These are phyloP conservation scores for Pascua sp. DNA, from an alignment of 1,284 basidiomycete genomes.

Conservation along the genomic window DNA sequence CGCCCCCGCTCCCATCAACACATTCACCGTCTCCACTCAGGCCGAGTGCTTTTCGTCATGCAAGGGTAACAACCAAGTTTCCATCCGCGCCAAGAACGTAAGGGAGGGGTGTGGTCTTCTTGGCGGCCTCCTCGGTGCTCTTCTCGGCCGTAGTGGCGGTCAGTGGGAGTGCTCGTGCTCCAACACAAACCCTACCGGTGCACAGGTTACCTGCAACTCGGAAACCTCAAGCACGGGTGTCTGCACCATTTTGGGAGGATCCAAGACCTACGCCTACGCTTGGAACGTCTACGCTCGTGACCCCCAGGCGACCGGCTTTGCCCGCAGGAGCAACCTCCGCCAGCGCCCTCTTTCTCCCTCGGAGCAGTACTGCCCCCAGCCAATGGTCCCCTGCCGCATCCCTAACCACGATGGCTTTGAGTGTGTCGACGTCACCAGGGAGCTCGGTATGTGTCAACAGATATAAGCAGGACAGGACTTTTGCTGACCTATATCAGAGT, in stretches of 20 bases:
- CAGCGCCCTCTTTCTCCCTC: neutral
- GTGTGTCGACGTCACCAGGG: conserved; percentile 10
- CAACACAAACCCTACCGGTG: neutral
- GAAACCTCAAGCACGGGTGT: neutral
- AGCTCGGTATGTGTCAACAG: conserved; percentile 5
- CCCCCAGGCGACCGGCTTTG: neutral
- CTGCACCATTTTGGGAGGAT: neutral
- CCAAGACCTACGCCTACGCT: neutral
- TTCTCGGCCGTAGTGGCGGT: neutral
- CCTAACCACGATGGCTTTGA: conserved; percentile 3
- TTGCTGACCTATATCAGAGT: conserved; percentile 10
- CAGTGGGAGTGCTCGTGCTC: conserved; percentile 1
- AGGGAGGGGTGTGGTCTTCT: neutral
- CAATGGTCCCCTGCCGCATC: conserved; percentile 1
- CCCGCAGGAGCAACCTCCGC: neutral
- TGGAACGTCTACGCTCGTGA: neutral
- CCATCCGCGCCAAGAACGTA: neutral
- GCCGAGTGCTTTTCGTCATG: conserved; percentile 1
- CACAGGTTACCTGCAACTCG: neutral
- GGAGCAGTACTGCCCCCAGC: conserved; percentile 2
- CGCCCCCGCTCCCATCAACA: neutral
- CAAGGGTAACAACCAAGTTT: neutral
- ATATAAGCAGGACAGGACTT: neutral
- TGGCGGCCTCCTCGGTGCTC: neutral
- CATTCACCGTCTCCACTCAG: neutral